Base-by-base conservation (phyloP, 495 filamentous ascomycete species). In the Annulohypoxylon moriforme region DNA sequence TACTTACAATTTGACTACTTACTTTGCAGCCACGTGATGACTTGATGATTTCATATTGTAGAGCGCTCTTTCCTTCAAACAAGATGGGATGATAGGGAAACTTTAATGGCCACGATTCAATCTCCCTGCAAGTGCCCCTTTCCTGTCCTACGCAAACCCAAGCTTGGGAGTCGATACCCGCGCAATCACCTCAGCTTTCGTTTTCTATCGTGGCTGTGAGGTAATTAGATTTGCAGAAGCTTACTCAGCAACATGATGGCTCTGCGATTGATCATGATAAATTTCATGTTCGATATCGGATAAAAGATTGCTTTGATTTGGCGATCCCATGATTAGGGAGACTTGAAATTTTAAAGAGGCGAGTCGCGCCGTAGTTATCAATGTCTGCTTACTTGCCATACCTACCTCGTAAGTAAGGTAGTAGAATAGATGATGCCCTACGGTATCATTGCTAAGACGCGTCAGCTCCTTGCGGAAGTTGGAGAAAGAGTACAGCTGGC, bases 341-440 rank as follows among this genome's bases (percentile, higher is more conserved):
- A 57, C 33, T 40, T 25, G 47, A 9, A 31, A 33, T 16, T 63
- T 27, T 40, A 52, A 58, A 46, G 14, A 29, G 18, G 16, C 29
- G 16, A 20, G 2, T 20, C 3, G 29, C 49, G 42, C 38, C 25
- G 56, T 5, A 46, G 22, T 67, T 56, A 55, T 71, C 16, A 36
- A 60, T n/a, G 34, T 27, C 8, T 27, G 22, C 63, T 36, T 66
- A 67, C 64, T 44, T 34, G 29, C 27, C 50, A 29, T 20, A 34
- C 50, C 2, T 68, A 65, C 64, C 69, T 56, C 0, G 33, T 47
- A 67, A 42, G 69, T 72, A 67, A 72, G 69, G 69, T 64, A 49
- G 63, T 67, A 72, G 20, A 40, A 49, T 49, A 33, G 16, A 47
- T 61, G 56, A 50, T 47, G 59, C 16, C 18, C 33, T 56, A 55